These are phyloP conservation scores for Pleurotus djamor DNA, from an alignment of 768 basidiomycete genomes.

Conservation along the genomic window DNA sequence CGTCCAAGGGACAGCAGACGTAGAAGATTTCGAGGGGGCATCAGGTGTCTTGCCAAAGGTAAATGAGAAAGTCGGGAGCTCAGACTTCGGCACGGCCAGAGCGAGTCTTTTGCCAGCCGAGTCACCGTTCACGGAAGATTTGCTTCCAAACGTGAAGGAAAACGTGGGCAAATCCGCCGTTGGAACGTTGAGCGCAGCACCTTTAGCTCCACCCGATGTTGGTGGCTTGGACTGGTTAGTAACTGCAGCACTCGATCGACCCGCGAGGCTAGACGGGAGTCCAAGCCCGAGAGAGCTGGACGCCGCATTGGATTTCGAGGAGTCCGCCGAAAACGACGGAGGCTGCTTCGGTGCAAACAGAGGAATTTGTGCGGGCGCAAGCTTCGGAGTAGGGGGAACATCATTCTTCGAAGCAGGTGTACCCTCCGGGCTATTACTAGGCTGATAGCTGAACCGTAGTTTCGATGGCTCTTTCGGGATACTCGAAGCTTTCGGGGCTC, in stretches of 20 bases:
- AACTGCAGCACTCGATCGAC: not conserved
- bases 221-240: not conserved
- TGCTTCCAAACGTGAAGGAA: conserved; percentile 25
- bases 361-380: conserved; percentile 20
- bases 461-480: conserved; percentile 80
- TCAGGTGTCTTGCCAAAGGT: conserved; percentile 5
- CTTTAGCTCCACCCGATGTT: conserved; percentile 16
- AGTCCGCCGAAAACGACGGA: not conserved
- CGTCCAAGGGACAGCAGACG: conserved; percentile 13
- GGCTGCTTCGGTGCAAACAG: conserved; percentile 11
- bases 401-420: not conserved
- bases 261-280: not conserved
- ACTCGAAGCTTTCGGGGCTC: conserved; percentile 43
- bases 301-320: not conserved
- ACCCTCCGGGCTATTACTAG: conserved; percentile 30
- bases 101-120: conserved; percentile 31
- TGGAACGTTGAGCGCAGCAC: conserved; percentile 24
- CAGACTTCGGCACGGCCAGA: conserved; percentile 26
- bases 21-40: not conserved
- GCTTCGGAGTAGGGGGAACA: conserved; percentile 22
- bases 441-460: conserved; percentile 68
- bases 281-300: not conserved
- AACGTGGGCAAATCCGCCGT: conserved; percentile 32
- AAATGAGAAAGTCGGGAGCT: conserved; percentile 13
- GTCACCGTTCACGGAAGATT: conserved; percentile 17